phyloP scores from a whole-genome alignment of 2,329 filamentous ascomycete genomes.

The Fusarium brachygibbosum region DNA sequence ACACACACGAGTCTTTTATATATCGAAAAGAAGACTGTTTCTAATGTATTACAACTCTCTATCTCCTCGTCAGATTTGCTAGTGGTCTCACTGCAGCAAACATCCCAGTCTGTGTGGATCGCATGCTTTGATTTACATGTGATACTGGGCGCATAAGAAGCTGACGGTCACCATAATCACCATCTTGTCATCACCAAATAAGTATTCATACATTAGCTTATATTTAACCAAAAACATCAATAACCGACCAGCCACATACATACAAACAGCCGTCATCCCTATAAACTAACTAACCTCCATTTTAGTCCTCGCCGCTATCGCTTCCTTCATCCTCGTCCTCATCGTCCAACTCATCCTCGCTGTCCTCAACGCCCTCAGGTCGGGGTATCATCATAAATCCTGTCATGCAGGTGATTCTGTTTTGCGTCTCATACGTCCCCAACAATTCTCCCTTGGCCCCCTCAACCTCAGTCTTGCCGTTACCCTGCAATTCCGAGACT shows the following conservation, averaged over 20 bases:
- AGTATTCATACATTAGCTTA: conserved; percentile 24
- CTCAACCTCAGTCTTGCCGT: conserved; percentile 48
- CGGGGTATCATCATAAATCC: conserved; percentile 86
- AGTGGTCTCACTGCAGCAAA: conserved; percentile 5
- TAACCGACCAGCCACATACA: not conserved
- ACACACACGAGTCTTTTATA: not conserved
- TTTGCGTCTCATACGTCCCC: conserved; percentile 85
- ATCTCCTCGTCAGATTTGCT: conserved; percentile 4
- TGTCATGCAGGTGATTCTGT: conserved; percentile 89
- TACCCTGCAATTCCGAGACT: conserved; percentile 57
- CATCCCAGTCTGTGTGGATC: conserved; percentile 6
- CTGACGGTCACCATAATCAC: conserved; percentile 6
- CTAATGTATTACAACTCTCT: conserved; percentile 6
- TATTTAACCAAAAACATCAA: conserved; percentile 16
- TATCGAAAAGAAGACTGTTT: not conserved
- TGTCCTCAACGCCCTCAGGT: conserved; percentile 71
- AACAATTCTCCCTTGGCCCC: conserved; percentile 63
- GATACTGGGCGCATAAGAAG: conserved; percentile 34
- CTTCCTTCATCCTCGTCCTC: conserved; percentile 59
- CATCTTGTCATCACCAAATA: not conserved
- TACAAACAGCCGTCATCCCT: not conserved
- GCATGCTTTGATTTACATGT: conserved; percentile 43
- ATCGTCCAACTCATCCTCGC: conserved; percentile 64
- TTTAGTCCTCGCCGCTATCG: conserved; percentile 55
- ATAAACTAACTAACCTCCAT: not conserved